Conservation (phyloP, 169 alveolate species). For the Plasmodium relictum region DNA sequence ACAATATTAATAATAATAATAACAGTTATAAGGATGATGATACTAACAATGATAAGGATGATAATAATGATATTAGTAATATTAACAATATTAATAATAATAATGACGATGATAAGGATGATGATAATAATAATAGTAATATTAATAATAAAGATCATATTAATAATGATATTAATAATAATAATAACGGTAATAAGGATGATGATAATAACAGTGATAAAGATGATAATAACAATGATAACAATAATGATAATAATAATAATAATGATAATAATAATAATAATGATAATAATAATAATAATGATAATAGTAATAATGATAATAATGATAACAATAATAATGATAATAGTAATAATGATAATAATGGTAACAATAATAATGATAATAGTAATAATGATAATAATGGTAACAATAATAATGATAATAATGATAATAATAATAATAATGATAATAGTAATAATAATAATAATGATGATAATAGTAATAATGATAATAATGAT, state of each 20-base stretch:
- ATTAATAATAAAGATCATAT: background rate
- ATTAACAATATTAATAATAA: background rate
- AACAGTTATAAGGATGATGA: background rate
- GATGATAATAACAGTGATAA: background rate
- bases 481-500: background rate
- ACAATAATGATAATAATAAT: background rate
- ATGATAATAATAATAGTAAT: background rate
- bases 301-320: conserved; percentile 3
- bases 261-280: conserved; percentile 7
- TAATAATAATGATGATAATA: background rate
- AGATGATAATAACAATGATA: background rate
- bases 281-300: conserved; percentile 1
- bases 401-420: background rate
- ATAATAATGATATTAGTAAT: conserved; percentile 10
- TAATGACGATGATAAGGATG: background rate
- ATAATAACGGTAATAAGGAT: background rate
- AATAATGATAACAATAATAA: background rate
- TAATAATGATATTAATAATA: background rate
- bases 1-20: background rate
- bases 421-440: conserved; percentile 6
- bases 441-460: background rate
- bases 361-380: background rate
- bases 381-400: conserved; percentile 2
- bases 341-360: background rate
- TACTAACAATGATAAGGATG: conserved; percentile 1